Conservation (phyloP, 768 basidiomycete species). For the Rhodotorula kratochvilovae region DNA sequence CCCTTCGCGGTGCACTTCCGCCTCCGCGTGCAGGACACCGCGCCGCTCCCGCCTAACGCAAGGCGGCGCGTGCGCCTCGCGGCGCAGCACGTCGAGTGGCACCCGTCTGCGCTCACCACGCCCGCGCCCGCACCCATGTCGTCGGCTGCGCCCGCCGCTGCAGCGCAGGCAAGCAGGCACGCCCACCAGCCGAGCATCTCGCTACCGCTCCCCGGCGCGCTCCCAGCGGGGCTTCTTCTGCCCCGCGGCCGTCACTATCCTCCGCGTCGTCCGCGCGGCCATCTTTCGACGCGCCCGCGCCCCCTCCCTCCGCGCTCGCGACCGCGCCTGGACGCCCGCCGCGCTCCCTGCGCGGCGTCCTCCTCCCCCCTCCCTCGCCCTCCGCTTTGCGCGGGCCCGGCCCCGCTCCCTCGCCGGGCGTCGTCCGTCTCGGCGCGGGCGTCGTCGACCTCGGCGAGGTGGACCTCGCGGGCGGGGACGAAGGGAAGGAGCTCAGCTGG, state of each 20-base stretch:
- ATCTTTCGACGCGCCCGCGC: neutral
- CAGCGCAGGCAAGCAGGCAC: neutral
- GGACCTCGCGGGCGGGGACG: neutral
- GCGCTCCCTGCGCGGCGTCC: neutral
- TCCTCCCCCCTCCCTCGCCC: neutral
- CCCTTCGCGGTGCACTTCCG: conserved; percentile 54
- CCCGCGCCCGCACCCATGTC: neutral
- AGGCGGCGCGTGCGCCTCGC: neutral
- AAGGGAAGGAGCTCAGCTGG: neutral
- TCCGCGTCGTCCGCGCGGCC: neutral
- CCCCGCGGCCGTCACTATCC: neutral
- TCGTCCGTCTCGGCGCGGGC: neutral
- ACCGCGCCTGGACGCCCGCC: neutral
- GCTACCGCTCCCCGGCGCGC: neutral
- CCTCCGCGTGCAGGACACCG: neutral
- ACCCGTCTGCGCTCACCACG: neutral
- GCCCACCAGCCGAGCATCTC: neutral
- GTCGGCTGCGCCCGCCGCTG: neutral
- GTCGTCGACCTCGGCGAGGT: conserved; percentile 7
- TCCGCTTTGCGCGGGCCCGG: neutral
- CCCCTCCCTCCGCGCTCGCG: neutral
- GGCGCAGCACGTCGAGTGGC: conserved; percentile 3
- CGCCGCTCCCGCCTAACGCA: rapidly evolving
- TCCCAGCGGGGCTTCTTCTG: neutral
- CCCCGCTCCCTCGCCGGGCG: neutral